Conservation (phyloP, 192 early-diverging fungal genomes). For the Coemansia sp. region DNA sequence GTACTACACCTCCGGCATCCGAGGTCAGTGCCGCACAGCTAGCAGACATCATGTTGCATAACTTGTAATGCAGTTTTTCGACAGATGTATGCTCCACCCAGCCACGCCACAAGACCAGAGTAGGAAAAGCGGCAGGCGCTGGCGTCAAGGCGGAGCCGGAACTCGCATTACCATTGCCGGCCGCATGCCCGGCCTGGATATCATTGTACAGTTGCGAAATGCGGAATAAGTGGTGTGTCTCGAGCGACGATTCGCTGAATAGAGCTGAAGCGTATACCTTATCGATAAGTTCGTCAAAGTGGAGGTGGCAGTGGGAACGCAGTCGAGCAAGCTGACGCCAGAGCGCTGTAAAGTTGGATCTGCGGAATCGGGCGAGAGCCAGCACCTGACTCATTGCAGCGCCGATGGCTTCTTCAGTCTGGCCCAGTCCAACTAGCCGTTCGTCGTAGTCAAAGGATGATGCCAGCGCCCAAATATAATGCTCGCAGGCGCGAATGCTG, state of each 20-base stretch:
- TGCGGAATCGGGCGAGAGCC: slow-evolving; percentile 46
- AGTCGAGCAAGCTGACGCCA: slow-evolving; percentile 39
- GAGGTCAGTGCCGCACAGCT: neutral
- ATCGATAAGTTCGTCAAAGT: slow-evolving; percentile 30
- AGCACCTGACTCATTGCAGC: slow-evolving; percentile 33
- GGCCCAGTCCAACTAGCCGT: slow-evolving; percentile 42
- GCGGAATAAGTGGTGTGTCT: slow-evolving; percentile 47
- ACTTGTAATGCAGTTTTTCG: slow-evolving; percentile 22
- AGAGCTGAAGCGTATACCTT: slow-evolving; percentile 31
- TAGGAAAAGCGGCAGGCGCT: slow-evolving; percentile 15
- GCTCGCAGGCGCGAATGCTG: slow-evolving; percentile 37
- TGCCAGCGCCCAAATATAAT: slow-evolving; percentile 20
- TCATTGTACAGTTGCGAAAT: slow-evolving; percentile 35
- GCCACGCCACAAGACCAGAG: slow-evolving; percentile 40
- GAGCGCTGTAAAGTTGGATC: slow-evolving; percentile 47
- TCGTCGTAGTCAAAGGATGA: slow-evolving; percentile 24
- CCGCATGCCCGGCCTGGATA: slow-evolving; percentile 28
- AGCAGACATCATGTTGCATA: slow-evolving; percentile 21
- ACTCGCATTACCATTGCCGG: neutral
- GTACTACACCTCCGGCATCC: neutral
- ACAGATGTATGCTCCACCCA: slow-evolving; percentile 37
- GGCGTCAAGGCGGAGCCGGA: neutral
- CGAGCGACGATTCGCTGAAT: slow-evolving; percentile 38
- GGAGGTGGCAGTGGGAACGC: slow-evolving; percentile 26
- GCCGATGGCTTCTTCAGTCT: slow-evolving; percentile 43